Percentiles rank a stretch among this genome's conserved stretches.
These are phyloP conservation scores for Melastoma malabathricum DNA, from an alignment of 345 rosid genomes.

Conservation along the genomic window DNA sequence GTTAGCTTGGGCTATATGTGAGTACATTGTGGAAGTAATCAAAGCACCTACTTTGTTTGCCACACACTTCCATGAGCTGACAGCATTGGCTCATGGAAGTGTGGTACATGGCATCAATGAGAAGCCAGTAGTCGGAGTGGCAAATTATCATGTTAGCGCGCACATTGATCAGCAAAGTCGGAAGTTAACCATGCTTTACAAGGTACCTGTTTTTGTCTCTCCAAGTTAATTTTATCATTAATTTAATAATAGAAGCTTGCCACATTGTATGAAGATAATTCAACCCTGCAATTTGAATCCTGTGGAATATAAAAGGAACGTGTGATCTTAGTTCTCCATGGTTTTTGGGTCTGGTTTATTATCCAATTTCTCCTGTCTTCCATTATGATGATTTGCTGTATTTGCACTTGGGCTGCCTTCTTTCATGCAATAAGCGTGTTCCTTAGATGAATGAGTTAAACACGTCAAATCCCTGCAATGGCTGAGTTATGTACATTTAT, in stretches of 20 bases:
- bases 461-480: too few species aligned
- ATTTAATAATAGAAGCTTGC: background rate
- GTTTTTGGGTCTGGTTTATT: too few species aligned
- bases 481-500: too few species aligned
- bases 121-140: slow-evolving; percentile 57
- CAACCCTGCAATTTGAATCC: too few species aligned
- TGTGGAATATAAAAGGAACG: too few species aligned
- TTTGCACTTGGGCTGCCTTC: too few species aligned
- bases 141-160: slow-evolving; percentile 93
- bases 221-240: background rate
- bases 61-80: slow-evolving; percentile 95
- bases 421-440: too few species aligned
- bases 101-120: slow-evolving; percentile 15
- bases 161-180: slow-evolving; percentile 76
- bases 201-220: slow-evolving; percentile 27
- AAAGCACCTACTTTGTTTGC: slow-evolving; percentile 92
- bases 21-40: slow-evolving; percentile 76
- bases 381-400: too few species aligned
- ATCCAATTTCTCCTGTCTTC: too few species aligned
- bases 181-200: slow-evolving; percentile 91
- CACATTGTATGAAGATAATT: too few species aligned
- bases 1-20: slow-evolving; percentile 99
- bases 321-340: too few species aligned
- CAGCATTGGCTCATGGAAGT: slow-evolving; percentile 67
- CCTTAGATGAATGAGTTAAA: too few species aligned